Conservation (phyloP, 2,329 filamentous ascomycete genomes). For the Phyllosticta citrichinensis region DNA sequence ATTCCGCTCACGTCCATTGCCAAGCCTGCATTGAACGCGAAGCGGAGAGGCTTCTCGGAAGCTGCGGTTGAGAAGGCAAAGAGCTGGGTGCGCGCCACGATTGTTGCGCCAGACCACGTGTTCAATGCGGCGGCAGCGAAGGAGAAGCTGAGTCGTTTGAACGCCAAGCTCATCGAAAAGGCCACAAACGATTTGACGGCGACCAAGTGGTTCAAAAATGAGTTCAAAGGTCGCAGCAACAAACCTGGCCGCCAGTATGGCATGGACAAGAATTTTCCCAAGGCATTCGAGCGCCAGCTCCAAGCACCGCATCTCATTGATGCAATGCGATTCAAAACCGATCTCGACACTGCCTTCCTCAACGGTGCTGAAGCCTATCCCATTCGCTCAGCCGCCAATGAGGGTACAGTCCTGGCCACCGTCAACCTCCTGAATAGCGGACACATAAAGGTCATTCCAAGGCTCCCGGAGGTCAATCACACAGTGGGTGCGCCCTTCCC, state of each 20-base stretch:
- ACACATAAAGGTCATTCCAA: slow-evolving; percentile 43
- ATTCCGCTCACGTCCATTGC: slow-evolving; percentile 18
- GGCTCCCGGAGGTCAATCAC: slow-evolving; percentile 47
- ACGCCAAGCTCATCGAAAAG: slow-evolving; percentile 26
- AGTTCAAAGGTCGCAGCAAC: slow-evolving; percentile 46
- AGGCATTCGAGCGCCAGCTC: slow-evolving; percentile 42
- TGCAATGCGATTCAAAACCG: slow-evolving; percentile 50
- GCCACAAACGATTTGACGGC: slow-evolving; percentile 47
- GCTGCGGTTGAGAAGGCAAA: background rate
- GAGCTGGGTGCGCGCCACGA: slow-evolving; percentile 35
- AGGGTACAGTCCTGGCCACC: slow-evolving; percentile 57
- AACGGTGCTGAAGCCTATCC: slow-evolving; percentile 13
- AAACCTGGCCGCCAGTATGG: slow-evolving; percentile 53
- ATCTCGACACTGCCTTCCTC: slow-evolving; percentile 47
- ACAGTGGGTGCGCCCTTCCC: slow-evolving; percentile 30
- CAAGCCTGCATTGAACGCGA: background rate
- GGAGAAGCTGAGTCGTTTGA: slow-evolving; percentile 28
- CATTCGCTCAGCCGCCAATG: slow-evolving; percentile 48
- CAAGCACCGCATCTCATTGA: slow-evolving; percentile 28
- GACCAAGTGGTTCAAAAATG: slow-evolving; percentile 48
- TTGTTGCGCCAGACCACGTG: slow-evolving; percentile 29
- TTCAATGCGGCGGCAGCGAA: slow-evolving; percentile 32
- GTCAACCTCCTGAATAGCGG: slow-evolving; percentile 54
- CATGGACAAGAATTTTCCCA: slow-evolving; percentile 50
- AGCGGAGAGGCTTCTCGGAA: background rate